Evolutionary conservation across 371 early-diverging fungal species (phyloP).

Genomic region (Mucor velutinosus): DNA sequence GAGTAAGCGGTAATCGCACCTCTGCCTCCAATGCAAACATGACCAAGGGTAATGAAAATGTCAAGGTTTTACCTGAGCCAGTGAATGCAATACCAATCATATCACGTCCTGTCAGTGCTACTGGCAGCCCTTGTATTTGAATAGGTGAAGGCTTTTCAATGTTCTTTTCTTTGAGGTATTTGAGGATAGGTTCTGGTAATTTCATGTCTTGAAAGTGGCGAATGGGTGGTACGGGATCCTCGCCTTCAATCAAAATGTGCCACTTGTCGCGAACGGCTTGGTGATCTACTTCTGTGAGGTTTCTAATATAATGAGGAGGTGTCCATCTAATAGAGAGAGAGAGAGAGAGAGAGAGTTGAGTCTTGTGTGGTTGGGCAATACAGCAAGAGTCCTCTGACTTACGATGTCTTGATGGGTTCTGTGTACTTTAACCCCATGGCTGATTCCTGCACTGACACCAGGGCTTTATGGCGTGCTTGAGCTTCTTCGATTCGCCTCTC

Average conservation of each 20-base stretch:
- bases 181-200: constrained; percentile 78
- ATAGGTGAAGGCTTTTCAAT: constrained; percentile 96
- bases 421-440: constrained; percentile 87
- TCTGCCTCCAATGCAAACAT: constrained; percentile 86
- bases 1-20: constrained; percentile 71
- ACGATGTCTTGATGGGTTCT: constrained; percentile 82
- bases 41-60: constrained; percentile 92
- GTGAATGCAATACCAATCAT: constrained; percentile 98
- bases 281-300: constrained; percentile 53
- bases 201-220: constrained; percentile 75
- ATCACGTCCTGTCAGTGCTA: constrained; percentile 81
- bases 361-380: not conserved
- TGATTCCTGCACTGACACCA: constrained; percentile 85
- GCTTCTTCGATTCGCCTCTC: constrained; percentile 84
- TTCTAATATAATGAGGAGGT: constrained; percentile 76
- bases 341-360: not conserved
- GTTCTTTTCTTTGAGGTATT: constrained; percentile 79
- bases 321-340: constrained; percentile 60
- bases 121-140: constrained; percentile 93
- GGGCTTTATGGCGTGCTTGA: constrained; percentile 75
- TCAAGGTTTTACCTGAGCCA: constrained; percentile 99
- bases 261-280: constrained; percentile 64
- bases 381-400: not conserved
- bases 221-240: constrained; percentile 77
- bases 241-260: constrained; percentile 77